Evolutionary conservation across 495 filamentous ascomycete species (phyloP), one percentile per base, ranked within the genome.

Genomic region (Ascobolus immersus): DNA sequence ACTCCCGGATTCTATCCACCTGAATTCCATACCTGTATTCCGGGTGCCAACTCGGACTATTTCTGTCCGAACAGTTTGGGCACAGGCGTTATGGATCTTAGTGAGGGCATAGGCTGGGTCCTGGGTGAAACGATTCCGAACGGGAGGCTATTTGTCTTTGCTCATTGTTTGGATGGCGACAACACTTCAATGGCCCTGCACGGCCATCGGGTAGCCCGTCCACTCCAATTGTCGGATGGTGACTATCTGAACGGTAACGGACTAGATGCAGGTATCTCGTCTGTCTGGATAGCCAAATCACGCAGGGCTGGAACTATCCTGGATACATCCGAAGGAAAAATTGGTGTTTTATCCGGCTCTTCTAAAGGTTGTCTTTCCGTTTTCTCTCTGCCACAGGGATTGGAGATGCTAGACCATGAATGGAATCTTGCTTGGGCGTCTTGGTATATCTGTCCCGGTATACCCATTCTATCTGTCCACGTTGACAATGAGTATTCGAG

Each of bases 361-460:
- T n/a, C n/a, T n/a, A n/a, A n/a, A n/a, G n/a, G n/a, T n/a, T n/a
- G n/a, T n/a, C n/a, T n/a, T n/a, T n/a, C n/a, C n/a, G n/a, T n/a
- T n/a, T n/a, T n/a, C n/a, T n/a, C n/a, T n/a, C n/a, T n/a, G n/a
- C n/a, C n/a, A n/a, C n/a, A n/a, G n/a, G n/a, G n/a, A n/a, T n/a
- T n/a, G n/a, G n/a, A n/a, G n/a, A n/a, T n/a, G n/a, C n/a, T n/a
- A n/a, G n/a, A n/a, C n/a, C n/a, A n/a, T n/a, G 71, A 71, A 7
- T 60, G 64, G 22, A 70, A 73, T 13, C 69, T 71, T 41, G 60
- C 62, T 23, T 66, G 69, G 18, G 80, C 78, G 4, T 73, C 82
- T 40, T 94, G 82, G 81, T 69, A 76, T 15, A 58, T 96, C 17
- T 77, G 77, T 40, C 89, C 86, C 2, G 86, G 86, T 26, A 78